Conservation (phyloP, 768 basidiomycete genomes). For the Pleurotus pulmonarius region DNA sequence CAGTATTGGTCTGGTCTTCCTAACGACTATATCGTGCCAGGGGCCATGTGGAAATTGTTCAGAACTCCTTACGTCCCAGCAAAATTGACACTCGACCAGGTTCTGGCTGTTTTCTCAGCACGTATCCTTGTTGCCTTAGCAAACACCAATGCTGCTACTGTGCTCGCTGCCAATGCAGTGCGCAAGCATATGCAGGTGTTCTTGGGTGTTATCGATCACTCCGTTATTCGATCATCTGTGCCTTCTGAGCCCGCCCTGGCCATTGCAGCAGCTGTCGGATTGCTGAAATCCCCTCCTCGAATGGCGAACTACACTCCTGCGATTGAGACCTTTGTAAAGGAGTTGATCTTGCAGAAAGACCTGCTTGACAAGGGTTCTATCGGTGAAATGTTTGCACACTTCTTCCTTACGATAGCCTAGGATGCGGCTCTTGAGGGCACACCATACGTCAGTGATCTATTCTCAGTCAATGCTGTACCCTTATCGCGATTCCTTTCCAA, state of each 20-base stretch:
- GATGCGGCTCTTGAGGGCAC: constrained; percentile 4
- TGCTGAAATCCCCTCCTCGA: too few relatives aligned
- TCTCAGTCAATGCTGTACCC: background rate
- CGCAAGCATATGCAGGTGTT: constrained; percentile 7
- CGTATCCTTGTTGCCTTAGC: too few relatives aligned
- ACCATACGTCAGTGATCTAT: background rate
- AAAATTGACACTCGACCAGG: too few relatives aligned
- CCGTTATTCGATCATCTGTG: background rate
- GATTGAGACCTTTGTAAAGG: background rate
- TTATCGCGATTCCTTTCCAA: too few relatives aligned
- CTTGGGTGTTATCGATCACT: background rate
- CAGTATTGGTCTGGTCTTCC: too few relatives aligned
- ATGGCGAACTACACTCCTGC: too few relatives aligned
- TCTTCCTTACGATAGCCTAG: background rate
- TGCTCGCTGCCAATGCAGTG: constrained; percentile 1
- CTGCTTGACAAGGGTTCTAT: background rate
- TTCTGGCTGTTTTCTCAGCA: too few relatives aligned
- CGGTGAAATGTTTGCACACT: background rate
- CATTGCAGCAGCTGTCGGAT: constrained; percentile 3
- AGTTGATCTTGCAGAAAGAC: background rate
- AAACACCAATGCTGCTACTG: background rate
- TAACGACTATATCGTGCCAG: too few relatives aligned
- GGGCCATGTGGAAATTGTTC: too few relatives aligned
- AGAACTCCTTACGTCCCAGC: too few relatives aligned
- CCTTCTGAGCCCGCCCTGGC: constrained; percentile 9